Percentiles rank a stretch among this genome's conserved stretches.
Evolutionary conservation across 1,284 basidiomycete genomes (phyloP).

Genomic region (Pascua sp.): DNA sequence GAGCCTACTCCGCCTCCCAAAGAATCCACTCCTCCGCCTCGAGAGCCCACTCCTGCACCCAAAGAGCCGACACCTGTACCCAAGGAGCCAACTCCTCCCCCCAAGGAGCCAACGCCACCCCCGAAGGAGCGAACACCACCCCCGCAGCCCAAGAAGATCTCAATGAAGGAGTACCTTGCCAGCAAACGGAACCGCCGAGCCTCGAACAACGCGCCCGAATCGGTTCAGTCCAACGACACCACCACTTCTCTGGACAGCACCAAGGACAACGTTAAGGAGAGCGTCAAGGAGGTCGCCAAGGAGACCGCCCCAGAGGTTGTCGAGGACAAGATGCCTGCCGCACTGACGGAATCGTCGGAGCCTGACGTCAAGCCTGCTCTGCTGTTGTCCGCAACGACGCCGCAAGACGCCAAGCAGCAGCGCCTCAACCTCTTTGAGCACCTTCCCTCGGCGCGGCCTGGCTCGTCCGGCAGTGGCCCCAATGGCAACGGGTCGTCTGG

Average conservation of each 20-base stretch:
- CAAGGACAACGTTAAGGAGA: background rate
- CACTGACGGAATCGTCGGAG: background rate
- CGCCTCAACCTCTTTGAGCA: slow-evolving; percentile 33
- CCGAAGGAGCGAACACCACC: slow-evolving; percentile 29
- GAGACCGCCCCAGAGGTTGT: background rate
- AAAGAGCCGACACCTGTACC: slow-evolving; percentile 25
- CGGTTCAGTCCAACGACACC: background rate
- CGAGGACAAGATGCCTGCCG: background rate
- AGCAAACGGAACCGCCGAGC: slow-evolving; percentile 38
- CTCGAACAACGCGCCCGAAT: slow-evolving; percentile 10
- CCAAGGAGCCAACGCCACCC: slow-evolving; percentile 31
- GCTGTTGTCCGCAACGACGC: background rate
- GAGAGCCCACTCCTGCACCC: slow-evolving; percentile 2
- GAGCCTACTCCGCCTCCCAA: slow-evolving; percentile 17
- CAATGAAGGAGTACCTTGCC: slow-evolving; percentile 40
- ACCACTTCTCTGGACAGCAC: background rate
- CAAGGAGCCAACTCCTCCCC: slow-evolving; percentile 28
- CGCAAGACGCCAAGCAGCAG: background rate
- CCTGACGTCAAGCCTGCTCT: background rate
- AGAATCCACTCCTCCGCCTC: background rate
- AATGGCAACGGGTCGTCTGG: too few species aligned
- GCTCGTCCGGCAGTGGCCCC: background rate
- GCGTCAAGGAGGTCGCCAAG: background rate
- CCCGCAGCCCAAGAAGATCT: slow-evolving; percentile 38
- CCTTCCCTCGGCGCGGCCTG: slow-evolving; percentile 21